Conservation (phyloP, 2,329 filamentous ascomycete genomes). For the Sarocladium kiliense region DNA sequence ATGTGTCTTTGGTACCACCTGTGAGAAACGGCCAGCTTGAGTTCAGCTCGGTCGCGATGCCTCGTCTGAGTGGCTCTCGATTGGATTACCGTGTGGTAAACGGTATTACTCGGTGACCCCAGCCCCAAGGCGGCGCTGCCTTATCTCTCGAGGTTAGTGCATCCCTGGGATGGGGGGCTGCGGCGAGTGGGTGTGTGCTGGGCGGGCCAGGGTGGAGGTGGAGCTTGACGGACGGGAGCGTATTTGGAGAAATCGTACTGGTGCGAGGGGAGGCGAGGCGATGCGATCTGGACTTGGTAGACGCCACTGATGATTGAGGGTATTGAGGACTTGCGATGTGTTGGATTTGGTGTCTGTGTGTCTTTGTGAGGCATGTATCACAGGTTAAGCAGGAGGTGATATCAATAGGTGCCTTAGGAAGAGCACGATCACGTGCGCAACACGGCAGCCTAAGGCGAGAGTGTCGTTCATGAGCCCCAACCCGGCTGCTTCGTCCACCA, state of each 20-base stretch:
- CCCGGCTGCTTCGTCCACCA: too few species aligned
- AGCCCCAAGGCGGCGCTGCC: slow-evolving; percentile 7
- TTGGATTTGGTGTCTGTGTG: too few species aligned
- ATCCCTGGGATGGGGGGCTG: slow-evolving; percentile 7
- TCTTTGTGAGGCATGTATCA: too few species aligned
- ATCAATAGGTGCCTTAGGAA: background rate
- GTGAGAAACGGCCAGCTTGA: background rate
- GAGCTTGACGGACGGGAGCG: slow-evolving; percentile 1
- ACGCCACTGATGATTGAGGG: background rate
- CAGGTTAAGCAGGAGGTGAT: too few species aligned
- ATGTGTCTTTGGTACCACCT: background rate
- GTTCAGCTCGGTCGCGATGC: slow-evolving; percentile 4
- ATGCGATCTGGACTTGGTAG: background rate
- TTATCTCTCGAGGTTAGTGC: slow-evolving; percentile 8
- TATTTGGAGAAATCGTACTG: background rate
- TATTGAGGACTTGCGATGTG: too few species aligned
- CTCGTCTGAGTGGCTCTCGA: slow-evolving; percentile 3
- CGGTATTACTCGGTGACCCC: slow-evolving; percentile 9
- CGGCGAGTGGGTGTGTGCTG: slow-evolving; percentile 4
- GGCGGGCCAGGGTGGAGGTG: slow-evolving; percentile 5
- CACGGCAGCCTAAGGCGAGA: too few species aligned
- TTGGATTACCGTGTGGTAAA: slow-evolving; percentile 7
- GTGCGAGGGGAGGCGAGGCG: background rate
- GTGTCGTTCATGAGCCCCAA: too few species aligned
- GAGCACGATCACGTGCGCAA: too few species aligned